Percentiles rank a stretch among this genome's conserved stretches.
Conservation (phyloP, 345 rosid species). For the Murraya paniculata region DNA sequence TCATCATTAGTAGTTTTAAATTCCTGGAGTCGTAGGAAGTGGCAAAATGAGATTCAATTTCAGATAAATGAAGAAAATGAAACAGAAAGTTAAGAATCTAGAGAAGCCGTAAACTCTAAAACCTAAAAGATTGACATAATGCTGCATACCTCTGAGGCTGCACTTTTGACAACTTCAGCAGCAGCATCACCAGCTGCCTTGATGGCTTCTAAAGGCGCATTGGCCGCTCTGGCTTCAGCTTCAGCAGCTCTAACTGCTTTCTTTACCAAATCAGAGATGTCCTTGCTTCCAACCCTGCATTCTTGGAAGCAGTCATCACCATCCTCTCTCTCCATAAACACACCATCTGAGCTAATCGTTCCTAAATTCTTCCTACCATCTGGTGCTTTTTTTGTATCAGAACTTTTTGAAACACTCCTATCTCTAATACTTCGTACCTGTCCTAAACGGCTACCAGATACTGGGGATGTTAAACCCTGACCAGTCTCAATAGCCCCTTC, state of each 20-base stretch:
- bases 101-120: background rate
- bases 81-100: background rate
- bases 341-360: conserved; percentile 39
- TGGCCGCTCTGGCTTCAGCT: conserved; percentile 87
- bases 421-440: conserved; percentile 50
- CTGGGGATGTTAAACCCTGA: conserved; percentile 57
- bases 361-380: conserved; percentile 48
- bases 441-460: conserved; percentile 55
- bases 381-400: conserved; percentile 47
- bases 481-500: conserved; percentile 63
- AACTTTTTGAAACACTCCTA: conserved; percentile 39
- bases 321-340: conserved; percentile 61
- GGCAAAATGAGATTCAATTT: background rate
- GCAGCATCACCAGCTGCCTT: conserved; percentile 95
- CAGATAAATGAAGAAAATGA: background rate
- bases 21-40: conserved; percentile 45
- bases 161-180: conserved; percentile 93
- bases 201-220: conserved; percentile 80
- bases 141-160: conserved; percentile 71
- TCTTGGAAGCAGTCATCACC: conserved; percentile 72
- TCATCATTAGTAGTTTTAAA: conserved; percentile 60
- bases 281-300: conserved; percentile 75
- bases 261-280: conserved; percentile 73
- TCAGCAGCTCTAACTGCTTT: conserved; percentile 92
- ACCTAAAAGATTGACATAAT: background rate